phyloP scores from a whole-genome alignment of 495 filamentous ascomycete species.

The Oidiodendron maius region DNA sequence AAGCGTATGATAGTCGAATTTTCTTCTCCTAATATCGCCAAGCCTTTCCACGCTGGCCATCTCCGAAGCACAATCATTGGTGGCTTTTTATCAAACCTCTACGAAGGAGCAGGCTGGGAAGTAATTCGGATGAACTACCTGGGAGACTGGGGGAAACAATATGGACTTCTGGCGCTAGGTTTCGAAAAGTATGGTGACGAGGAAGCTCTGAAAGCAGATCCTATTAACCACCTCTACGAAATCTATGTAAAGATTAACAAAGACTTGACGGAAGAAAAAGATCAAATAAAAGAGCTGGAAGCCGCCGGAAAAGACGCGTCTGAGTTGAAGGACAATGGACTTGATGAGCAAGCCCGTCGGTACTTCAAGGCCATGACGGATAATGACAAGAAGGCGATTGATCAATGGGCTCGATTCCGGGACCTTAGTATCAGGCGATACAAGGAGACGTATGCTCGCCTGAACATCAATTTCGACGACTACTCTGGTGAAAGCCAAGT shows the following conservation, averaged over 20 bases:
- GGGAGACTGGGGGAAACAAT: slow-evolving; percentile 65
- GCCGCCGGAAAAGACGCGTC: slow-evolving; percentile 41
- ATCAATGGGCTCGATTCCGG: slow-evolving; percentile 81
- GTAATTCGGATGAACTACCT: slow-evolving; percentile 60
- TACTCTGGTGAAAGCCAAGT: slow-evolving; percentile 96
- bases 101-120: slow-evolving; percentile 55
- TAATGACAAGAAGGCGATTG: slow-evolving; percentile 67
- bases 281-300: slow-evolving; percentile 39
- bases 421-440: slow-evolving; percentile 85
- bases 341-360: slow-evolving; percentile 57
- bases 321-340: slow-evolving; percentile 41
- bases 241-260: slow-evolving; percentile 59
- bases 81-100: slow-evolving; percentile 56
- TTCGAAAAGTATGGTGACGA: slow-evolving; percentile 57
- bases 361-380: slow-evolving; percentile 95
- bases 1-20: slow-evolving; percentile 56
- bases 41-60: slow-evolving; percentile 64
- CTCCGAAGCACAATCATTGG: slow-evolving; percentile 63
- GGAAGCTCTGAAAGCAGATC: slow-evolving; percentile 46
- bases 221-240: slow-evolving; percentile 59
- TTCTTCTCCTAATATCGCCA: slow-evolving; percentile 58
- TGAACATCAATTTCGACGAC: slow-evolving; percentile 90
- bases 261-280: slow-evolving; percentile 51
- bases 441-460: slow-evolving; percentile 70
- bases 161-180: slow-evolving; percentile 53